These are phyloP conservation scores for Annulohypoxylon moriforme DNA, from an alignment of 495 filamentous ascomycete genomes.

Conservation along the genomic window DNA sequence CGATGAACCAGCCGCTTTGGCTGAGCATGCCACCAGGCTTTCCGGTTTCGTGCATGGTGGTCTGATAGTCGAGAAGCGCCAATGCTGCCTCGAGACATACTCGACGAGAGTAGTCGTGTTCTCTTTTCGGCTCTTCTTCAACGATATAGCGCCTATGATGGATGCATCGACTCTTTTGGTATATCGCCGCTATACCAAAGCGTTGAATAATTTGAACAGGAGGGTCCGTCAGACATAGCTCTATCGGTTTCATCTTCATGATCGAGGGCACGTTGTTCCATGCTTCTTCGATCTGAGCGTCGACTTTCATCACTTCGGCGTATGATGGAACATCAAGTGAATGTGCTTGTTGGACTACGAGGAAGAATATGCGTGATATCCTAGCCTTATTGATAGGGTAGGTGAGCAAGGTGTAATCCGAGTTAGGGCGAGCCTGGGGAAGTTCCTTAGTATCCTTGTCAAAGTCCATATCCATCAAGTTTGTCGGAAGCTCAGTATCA, in stretches of 20 bases:
- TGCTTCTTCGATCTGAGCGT: slow-evolving; percentile 68
- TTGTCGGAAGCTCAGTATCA: slow-evolving; percentile 59
- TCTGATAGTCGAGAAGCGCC: slow-evolving; percentile 66
- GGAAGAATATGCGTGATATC: slow-evolving; percentile 52
- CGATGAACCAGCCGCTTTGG: slow-evolving; percentile 57
- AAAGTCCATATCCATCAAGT: slow-evolving; percentile 64
- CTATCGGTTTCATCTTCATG: slow-evolving; percentile 68
- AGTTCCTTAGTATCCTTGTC: slow-evolving; percentile 55
- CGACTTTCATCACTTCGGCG: slow-evolving; percentile 73
- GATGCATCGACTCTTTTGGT: slow-evolving; percentile 77
- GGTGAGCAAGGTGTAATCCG: slow-evolving; percentile 60
- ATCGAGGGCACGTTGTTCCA: slow-evolving; percentile 67
- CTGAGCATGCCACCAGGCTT: slow-evolving; percentile 54
- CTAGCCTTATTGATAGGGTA: slow-evolving; percentile 61
- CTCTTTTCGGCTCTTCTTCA: slow-evolving; percentile 64
- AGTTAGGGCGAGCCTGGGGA: slow-evolving; percentile 55
- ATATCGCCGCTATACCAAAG: slow-evolving; percentile 75
- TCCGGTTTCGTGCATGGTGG: slow-evolving; percentile 51
- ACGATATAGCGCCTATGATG: slow-evolving; percentile 78
- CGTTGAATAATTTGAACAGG: slow-evolving; percentile 73
- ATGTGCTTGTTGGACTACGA: slow-evolving; percentile 55
- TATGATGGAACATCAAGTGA: slow-evolving; percentile 61
- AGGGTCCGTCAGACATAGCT: slow-evolving; percentile 72
- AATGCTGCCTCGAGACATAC: slow-evolving; percentile 75
- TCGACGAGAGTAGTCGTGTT: slow-evolving; percentile 74